Percentiles rank a stretch among this genome's conserved stretches.
Evolutionary conservation across 2,329 filamentous ascomycete species (phyloP).

Genomic region (Pyrenophora seminiperda): DNA sequence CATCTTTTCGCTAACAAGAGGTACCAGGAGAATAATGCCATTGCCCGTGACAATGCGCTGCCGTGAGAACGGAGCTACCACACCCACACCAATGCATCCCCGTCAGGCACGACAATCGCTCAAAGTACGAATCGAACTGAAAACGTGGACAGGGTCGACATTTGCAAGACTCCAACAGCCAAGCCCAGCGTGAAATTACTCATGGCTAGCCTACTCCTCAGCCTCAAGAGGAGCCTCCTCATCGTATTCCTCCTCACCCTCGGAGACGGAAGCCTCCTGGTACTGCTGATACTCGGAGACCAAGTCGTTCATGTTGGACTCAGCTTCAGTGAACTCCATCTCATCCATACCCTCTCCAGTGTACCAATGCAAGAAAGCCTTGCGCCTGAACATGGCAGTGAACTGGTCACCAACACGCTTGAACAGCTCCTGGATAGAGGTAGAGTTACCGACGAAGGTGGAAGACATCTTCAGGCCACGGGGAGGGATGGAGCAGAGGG

Average conservation of each 20-base stretch:
- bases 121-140: constrained; percentile 36
- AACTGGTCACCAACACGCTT: constrained; percentile 99
- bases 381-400: constrained; percentile 99
- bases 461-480: constrained; percentile 99
- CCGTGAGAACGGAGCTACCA: constrained; percentile 22
- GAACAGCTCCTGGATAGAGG: constrained; percentile 99
- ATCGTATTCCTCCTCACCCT: constrained; percentile 94
- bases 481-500: constrained; percentile 97
- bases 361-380: constrained; percentile 99
- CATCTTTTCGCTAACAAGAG: constrained; percentile 46
- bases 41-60: constrained; percentile 20
- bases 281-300: constrained; percentile 99
- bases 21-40: constrained; percentile 32
- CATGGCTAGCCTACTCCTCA: constrained; percentile 61
- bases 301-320: constrained; percentile 99
- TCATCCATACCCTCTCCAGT: constrained; percentile 99
- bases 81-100: constrained; percentile 17
- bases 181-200: constrained; percentile 25
- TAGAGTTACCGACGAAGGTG: constrained; percentile 99
- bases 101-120: constrained; percentile 25
- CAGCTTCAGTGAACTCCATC: constrained; percentile 99
- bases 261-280: constrained; percentile 97
- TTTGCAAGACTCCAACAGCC: constrained; percentile 22
- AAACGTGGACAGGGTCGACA: constrained; percentile 15
- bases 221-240: constrained; percentile 77